Evolutionary conservation across 306 rosid genomes (phyloP).

Genomic region (Prunus kanzakura): DNA sequence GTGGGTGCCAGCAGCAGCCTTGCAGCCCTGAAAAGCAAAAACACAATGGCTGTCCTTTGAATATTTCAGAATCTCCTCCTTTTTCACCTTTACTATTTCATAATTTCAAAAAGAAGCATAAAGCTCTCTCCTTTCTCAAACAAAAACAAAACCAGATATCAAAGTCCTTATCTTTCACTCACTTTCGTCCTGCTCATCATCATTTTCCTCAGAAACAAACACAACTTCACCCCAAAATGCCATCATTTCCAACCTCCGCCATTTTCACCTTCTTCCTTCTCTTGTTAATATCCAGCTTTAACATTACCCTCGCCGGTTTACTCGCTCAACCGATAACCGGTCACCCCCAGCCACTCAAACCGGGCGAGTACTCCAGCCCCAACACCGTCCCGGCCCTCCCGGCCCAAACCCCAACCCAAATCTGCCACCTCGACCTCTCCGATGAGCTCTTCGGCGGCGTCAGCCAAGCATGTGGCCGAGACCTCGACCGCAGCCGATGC

Average conservation of each 20-base stretch:
- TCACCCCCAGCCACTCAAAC: slow-evolving; percentile 57
- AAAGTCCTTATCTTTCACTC: slow-evolving; percentile 5
- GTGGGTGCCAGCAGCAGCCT: neutral
- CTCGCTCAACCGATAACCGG: slow-evolving; percentile 60
- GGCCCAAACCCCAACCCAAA: slow-evolving; percentile 54
- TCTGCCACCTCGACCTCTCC: slow-evolving; percentile 85
- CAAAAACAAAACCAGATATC: slow-evolving; percentile 5
- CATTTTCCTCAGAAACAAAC: slow-evolving; percentile 28
- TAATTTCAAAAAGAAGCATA: slow-evolving; percentile 25
- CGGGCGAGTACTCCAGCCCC: slow-evolving; percentile 49
- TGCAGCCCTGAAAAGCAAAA: neutral
- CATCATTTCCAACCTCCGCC: slow-evolving; percentile 18
- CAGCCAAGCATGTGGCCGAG: slow-evolving; percentile 71
- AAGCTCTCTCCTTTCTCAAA: slow-evolving; percentile 23
- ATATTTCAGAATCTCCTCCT: slow-evolving; percentile 26
- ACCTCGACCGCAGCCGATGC: slow-evolving; percentile 94
- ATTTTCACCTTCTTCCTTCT: slow-evolving; percentile 15
- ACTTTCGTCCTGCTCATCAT: neutral
- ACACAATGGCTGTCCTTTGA: slow-evolving; percentile 4
- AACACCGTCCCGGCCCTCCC: slow-evolving; percentile 88
- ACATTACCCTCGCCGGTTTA: slow-evolving; percentile 41
- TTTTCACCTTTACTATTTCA: slow-evolving; percentile 13
- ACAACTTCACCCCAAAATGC: slow-evolving; percentile 2
- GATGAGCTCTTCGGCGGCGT: slow-evolving; percentile 98
- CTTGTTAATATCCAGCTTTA: slow-evolving; percentile 5